Base-by-base conservation (phyloP, 495 filamentous ascomycete genomes). In the Penicillium simplicissimum region DNA sequence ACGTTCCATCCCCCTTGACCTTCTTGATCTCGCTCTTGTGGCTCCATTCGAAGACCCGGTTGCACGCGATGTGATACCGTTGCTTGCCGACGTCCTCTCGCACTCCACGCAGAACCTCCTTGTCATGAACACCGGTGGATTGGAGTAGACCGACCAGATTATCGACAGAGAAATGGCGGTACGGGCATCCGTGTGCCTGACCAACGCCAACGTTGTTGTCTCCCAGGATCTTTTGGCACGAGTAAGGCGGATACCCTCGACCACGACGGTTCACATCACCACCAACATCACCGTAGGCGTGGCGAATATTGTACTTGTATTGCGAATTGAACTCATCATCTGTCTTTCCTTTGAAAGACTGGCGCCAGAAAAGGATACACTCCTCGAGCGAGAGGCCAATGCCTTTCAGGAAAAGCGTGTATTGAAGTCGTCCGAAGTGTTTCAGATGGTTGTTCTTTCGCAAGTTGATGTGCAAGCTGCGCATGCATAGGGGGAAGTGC, bases 401-500 rank as follows among this genome's bases (percentile, higher is more conserved):
- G 35, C 96, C 96, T 79, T 99, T 99, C 59, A 99, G 83, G 84
- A 99, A 99, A 19, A 99, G 85, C 0, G 89, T 90, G 79, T 98
- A 99, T 76, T 99, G 96, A 21, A 97, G 83, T 61, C 96, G 91
- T 15, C 93, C 96, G 65, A 82, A 96, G 74, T 99, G 93, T 69
- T 96, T 97, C 55, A 99, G 79, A 59, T 98, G 90, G 34, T 87
- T 86, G 71, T 94, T 92, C 62, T 90, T 88, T 58, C 91, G 88
- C 19, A 99, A 79, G 11, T 85, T 88, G 52, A 84, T 86, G 72
- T 99, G 96, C 43, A 98, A 80, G 68, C 92, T 89, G 31, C 85
- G 85, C 96, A 98, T 98, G 75, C 96, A 99, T 21, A 94, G 81
- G 0, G 96, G 96, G 83, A 97, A 98, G 70, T 96, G 88, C 55